Evolutionary conservation across 2,329 filamentous ascomycete species (phyloP).

Genomic region (Pseudogymnoascus sp.): DNA sequence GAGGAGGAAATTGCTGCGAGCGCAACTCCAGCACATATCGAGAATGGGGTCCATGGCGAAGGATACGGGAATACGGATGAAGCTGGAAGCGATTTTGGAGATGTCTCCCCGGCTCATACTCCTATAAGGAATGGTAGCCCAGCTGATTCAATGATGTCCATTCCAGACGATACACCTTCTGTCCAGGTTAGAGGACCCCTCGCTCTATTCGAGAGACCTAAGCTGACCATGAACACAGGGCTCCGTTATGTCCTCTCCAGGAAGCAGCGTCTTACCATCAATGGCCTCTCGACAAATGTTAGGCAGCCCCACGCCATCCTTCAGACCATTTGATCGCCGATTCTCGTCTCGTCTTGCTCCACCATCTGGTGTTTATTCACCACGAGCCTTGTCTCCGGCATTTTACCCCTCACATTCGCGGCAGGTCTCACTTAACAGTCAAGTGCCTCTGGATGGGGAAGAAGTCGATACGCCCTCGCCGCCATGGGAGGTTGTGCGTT

Average conservation of each 20-base stretch:
- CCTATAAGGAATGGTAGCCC: conserved; percentile 58
- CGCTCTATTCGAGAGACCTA: conserved; percentile 11
- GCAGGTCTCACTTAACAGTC: conserved; percentile 70
- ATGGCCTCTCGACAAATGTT: conserved; percentile 59
- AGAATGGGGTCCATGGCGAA: conserved; percentile 29
- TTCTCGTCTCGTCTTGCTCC: conserved; percentile 76
- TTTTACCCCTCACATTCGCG: conserved; percentile 72
- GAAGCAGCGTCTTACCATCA: conserved; percentile 66
- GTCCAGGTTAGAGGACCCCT: conserved; percentile 54
- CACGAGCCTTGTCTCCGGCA: conserved; percentile 62
- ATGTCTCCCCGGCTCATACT: conserved; percentile 46
- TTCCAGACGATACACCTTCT: conserved; percentile 78
- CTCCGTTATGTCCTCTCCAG: conserved; percentile 57
- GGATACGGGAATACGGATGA: conserved; percentile 27
- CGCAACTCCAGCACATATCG: conserved; percentile 19
- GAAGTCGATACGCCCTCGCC: conserved; percentile 66
- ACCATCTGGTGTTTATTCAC: conserved; percentile 53
- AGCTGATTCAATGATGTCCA: conserved; percentile 60
- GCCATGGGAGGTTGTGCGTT: conserved; percentile 94
- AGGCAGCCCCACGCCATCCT: conserved; percentile 68
- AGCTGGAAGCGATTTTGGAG: conserved; percentile 42
- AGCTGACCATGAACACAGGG: conserved; percentile 40
- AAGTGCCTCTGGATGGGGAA: conserved; percentile 53
- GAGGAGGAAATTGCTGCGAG: conserved; percentile 28
- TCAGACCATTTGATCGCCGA: conserved; percentile 87